A percentile compares a stretch with the other conserved stretches of the same genome.
phyloP scores from a whole-genome alignment of 768 basidiomycete genomes.

The Lentinus brumalis region DNA sequence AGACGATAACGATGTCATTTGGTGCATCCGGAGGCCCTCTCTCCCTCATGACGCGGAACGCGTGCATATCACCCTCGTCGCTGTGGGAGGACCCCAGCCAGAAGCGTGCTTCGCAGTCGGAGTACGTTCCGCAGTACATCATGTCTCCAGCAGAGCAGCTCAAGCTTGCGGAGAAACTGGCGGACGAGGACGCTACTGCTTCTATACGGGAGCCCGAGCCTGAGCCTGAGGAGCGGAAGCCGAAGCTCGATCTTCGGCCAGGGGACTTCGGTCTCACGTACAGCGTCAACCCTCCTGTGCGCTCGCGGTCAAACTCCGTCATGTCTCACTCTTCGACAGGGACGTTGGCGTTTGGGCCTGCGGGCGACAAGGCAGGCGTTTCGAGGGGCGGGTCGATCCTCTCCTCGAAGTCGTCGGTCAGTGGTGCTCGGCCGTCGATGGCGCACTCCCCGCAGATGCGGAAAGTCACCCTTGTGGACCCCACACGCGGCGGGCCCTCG shows the following conservation, averaged over 20 bases:
- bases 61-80: slow-evolving; percentile 37
- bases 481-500: slow-evolving; percentile 12
- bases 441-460: slow-evolving; percentile 5
- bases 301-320: slow-evolving; percentile 21
- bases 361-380: slow-evolving; percentile 2
- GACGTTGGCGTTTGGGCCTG: slow-evolving; percentile 22
- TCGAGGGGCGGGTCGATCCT: slow-evolving; percentile 11
- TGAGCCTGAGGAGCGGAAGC: slow-evolving; percentile 15
- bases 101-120: slow-evolving; percentile 36
- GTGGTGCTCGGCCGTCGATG: neutral
- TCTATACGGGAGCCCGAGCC: slow-evolving; percentile 8
- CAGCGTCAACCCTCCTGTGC: slow-evolving; percentile 5
- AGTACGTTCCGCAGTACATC: slow-evolving; percentile 65
- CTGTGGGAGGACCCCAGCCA: slow-evolving; percentile 45
- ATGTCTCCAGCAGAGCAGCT: slow-evolving; percentile 69
- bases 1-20: slow-evolving; percentile 31
- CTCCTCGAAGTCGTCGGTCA: slow-evolving; percentile 4
- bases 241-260: slow-evolving; percentile 26
- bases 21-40: slow-evolving; percentile 26
- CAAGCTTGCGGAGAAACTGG: slow-evolving; percentile 55
- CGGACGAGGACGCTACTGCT: slow-evolving; percentile 29
- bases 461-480: slow-evolving; percentile 3
- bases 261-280: slow-evolving; percentile 26
- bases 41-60: slow-evolving; percentile 30
- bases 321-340: slow-evolving; percentile 26